Base-by-base conservation (phyloP, 1,284 basidiomycete genomes). In the Apiotrichum sp. region DNA sequence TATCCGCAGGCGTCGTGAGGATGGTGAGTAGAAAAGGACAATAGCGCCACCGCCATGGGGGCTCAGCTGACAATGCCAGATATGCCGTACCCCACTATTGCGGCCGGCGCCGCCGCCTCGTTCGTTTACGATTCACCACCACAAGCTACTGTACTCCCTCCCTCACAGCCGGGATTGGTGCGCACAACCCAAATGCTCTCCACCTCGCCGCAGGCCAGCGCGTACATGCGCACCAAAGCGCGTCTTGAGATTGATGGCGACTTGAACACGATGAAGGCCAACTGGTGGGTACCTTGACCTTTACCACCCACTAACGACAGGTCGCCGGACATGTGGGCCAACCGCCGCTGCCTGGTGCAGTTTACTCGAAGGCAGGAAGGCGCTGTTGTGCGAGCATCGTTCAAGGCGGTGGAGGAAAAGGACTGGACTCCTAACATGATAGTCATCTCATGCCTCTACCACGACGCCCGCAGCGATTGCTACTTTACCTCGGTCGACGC, bases 401-500 rank as follows among this genome's bases (percentile, higher is more conserved):
- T 80, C 73, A 69, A 73, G 36, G 73, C 79, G 4, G 75, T 82
- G 47, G 50, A 72, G 10, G 74, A 77, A 53, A 60, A 63, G 31
- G 75, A 80, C 52, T 81, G 78, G 61, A 68, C 74, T 7, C 71
- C 69, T 22, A 76, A 77, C 65, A 65, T 66, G 44, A 80, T 81
- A 65, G 77, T 80, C 65, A 75, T 82, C 65, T 95, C 90, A 0
- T 97, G 93, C 80, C 95, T 98, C 72, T 90, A 87, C 71, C 85
- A 89, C 56, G 83, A 86, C 53, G 86, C 89, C 55, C 83, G 82
- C 44, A 84, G 86, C 63, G 79, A 84, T 31, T 93, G 85, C 78
- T 93, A 85, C 73, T 85, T 93, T 62, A 98, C 93, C 11, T 95
- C 91, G 0, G 93, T 97, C 60, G 93, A 98, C 73, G 86, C 92